These are phyloP conservation scores for Phialophora expanda DNA, from an alignment of 2,329 filamentous ascomycete species.

Conservation along the genomic window DNA sequence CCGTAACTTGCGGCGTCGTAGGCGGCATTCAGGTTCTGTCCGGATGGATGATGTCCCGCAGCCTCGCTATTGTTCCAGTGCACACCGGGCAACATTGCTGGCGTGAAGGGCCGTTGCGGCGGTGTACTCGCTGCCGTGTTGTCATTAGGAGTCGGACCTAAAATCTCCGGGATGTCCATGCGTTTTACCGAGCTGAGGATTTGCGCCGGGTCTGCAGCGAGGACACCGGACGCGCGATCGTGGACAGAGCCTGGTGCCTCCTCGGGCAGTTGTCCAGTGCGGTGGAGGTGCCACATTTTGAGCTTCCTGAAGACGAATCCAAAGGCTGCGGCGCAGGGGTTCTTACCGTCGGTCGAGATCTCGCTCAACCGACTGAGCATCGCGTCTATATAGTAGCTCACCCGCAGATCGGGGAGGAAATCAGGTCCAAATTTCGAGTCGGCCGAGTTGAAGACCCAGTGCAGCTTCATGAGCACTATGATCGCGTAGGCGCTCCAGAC, in stretches of 20 bases:
- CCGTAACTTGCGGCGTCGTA: conserved; percentile 36
- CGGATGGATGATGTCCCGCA: neutral
- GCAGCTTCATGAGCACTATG: conserved; percentile 74
- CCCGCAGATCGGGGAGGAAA: conserved; percentile 69
- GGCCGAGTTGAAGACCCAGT: conserved; percentile 67
- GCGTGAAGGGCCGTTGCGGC: conserved; percentile 8
- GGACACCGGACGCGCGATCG: conserved; percentile 12
- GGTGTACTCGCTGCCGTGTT: neutral
- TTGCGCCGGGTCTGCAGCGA: conserved; percentile 16
- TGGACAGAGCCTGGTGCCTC: conserved; percentile 20
- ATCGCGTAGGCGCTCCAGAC: conserved; percentile 74
- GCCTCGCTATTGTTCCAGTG: conserved; percentile 12
- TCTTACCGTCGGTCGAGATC: conserved; percentile 66
- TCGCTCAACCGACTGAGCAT: conserved; percentile 71
- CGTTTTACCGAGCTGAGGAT: conserved; percentile 19
- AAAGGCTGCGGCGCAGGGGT: conserved; percentile 71
- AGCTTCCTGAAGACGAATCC: conserved; percentile 72
- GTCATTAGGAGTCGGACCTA: neutral
- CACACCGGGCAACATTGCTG: conserved; percentile 1
- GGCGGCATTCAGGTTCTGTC: conserved; percentile 33
- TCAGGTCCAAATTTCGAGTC: conserved; percentile 70
- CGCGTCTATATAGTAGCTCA: conserved; percentile 68
- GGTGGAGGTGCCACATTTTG: conserved; percentile 67
- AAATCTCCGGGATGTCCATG: conserved; percentile 2
- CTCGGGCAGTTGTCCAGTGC: conserved; percentile 47